These are phyloP conservation scores for Beauveria asiatica DNA, from an alignment of 2,329 filamentous ascomycete genomes.

Conservation along the genomic window DNA sequence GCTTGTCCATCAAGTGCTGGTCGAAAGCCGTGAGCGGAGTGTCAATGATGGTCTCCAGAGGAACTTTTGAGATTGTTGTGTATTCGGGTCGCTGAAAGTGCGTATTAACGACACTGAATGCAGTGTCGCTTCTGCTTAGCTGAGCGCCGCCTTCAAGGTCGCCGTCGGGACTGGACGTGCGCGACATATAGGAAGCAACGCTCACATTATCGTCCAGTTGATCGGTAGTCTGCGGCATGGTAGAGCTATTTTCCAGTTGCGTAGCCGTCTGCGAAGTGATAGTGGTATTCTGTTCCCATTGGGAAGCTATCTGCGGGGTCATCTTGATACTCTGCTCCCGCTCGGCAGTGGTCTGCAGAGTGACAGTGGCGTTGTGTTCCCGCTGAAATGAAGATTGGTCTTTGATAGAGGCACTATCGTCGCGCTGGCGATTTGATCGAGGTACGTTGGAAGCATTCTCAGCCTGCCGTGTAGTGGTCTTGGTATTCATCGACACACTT, in stretches of 20 bases:
- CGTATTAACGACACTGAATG: not conserved
- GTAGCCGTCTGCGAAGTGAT: not conserved
- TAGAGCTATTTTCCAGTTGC: not conserved
- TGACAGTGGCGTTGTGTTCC: not conserved
- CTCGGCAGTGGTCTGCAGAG: not conserved
- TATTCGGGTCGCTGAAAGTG: not conserved
- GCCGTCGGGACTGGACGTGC: slow-evolving; percentile 6
- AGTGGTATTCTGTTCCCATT: not conserved
- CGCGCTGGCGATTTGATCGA: too few species aligned
- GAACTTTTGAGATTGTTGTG: not conserved
- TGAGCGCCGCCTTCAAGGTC: slow-evolving; percentile 9
- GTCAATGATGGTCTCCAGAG: not conserved
- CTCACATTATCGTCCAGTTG: not conserved
- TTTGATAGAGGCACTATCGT: too few species aligned
- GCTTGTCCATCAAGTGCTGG: not conserved
- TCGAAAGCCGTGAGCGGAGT: not conserved
- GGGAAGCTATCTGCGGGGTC: not conserved
- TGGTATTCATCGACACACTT: not conserved
- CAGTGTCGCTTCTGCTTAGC: slow-evolving; percentile 7
- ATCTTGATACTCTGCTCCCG: not conserved
- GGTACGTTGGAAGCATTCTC: too few species aligned
- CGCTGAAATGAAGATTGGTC: too few species aligned
- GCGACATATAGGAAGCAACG: slow-evolving; percentile 2
- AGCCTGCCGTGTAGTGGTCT: too few species aligned
- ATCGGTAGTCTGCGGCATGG: not conserved